Evolutionary conservation across 495 filamentous ascomycete genomes (phyloP).

Genomic region (Parathielavia appendiculata): DNA sequence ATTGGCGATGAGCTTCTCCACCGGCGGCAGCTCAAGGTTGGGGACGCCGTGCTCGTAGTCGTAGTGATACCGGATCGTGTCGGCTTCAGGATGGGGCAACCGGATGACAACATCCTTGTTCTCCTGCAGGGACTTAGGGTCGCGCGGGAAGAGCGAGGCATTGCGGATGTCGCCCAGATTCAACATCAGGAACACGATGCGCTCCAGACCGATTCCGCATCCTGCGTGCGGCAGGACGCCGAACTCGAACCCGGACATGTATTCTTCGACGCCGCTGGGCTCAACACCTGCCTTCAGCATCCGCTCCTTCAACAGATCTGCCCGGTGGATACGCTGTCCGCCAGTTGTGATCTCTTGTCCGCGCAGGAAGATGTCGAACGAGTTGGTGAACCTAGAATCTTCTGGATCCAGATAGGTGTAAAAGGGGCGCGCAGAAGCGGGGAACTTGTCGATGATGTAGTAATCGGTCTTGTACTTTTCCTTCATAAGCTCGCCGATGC

Average conservation of each 20-base stretch:
- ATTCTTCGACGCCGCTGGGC: conserved; percentile 73
- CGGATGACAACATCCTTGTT: conserved; percentile 41
- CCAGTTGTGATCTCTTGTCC: conserved; percentile 91
- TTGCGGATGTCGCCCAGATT: conserved; percentile 84
- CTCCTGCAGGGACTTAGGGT: conserved; percentile 72
- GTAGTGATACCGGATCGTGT: conserved; percentile 57
- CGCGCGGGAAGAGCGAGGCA: conserved; percentile 76
- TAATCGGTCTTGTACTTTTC: conserved; percentile 86
- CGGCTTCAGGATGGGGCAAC: conserved; percentile 72
- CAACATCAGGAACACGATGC: conserved; percentile 76
- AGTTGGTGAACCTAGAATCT: conserved; percentile 72
- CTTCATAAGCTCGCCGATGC: conserved; percentile 73
- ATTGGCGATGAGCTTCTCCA: conserved; percentile 80
- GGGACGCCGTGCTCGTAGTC: conserved; percentile 36
- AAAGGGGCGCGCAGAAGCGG: conserved; percentile 75
- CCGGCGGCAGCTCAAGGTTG: conserved; percentile 54
- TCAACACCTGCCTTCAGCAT: conserved; percentile 74
- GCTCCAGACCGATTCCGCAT: conserved; percentile 84
- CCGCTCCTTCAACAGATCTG: conserved; percentile 64
- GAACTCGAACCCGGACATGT: conserved; percentile 81
- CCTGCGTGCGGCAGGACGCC: conserved; percentile 87
- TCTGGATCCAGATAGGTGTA: conserved; percentile 88
- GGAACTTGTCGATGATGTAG: conserved; percentile 94
- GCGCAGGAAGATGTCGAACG: conserved; percentile 92
- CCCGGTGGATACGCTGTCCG: conserved; percentile 86